These are phyloP conservation scores for Thalassia testudinum DNA, from an alignment of 116 monocot species.

Conservation along the genomic window DNA sequence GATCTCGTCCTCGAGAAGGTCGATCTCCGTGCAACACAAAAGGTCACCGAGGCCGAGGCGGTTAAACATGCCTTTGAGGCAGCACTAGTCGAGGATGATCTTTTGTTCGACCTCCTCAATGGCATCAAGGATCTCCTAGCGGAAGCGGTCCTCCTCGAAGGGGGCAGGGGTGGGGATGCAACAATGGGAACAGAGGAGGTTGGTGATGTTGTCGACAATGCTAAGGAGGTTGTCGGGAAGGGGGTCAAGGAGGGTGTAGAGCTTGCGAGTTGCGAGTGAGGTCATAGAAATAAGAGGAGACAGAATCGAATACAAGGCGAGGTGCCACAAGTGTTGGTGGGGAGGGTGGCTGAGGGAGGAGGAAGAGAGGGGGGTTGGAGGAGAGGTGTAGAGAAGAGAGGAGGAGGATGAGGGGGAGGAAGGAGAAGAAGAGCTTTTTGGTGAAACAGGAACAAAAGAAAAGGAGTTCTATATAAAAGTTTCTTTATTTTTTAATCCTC, in stretches of 20 bases:
- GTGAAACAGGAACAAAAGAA: slow-evolving; percentile 28
- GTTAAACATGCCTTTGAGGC: slow-evolving; percentile 31
- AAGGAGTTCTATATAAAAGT: too few species aligned
- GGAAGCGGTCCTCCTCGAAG: slow-evolving; percentile 14
- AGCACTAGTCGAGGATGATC: slow-evolving; percentile 23
- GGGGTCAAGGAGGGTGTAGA: slow-evolving; percentile 38
- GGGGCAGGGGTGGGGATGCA: slow-evolving; percentile 11
- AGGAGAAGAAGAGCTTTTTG: slow-evolving; percentile 22
- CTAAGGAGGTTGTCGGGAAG: slow-evolving; percentile 45
- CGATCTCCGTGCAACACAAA: slow-evolving; percentile 47
- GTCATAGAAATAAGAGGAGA: slow-evolving; percentile 25
- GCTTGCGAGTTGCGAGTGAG: slow-evolving; percentile 32
- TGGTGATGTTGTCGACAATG: slow-evolving; percentile 28
- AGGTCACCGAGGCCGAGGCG: slow-evolving; percentile 36
- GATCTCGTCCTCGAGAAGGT: slow-evolving; percentile 50
- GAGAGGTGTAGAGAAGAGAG: neutral
- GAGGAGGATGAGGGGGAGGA: neutral
- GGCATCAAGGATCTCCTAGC: slow-evolving; percentile 25
- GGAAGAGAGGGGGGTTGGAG: slow-evolving; percentile 12
- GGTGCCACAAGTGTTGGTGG: slow-evolving; percentile 19
- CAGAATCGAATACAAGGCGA: slow-evolving; percentile 20
- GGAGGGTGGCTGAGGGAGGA: slow-evolving; percentile 28
- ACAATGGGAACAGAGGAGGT: slow-evolving; percentile 41
- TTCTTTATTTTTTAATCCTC: too few species aligned
- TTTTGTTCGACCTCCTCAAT: slow-evolving; percentile 39